These are phyloP conservation scores for Aspergillus leporis DNA, from an alignment of 495 filamentous ascomycete genomes.

Conservation along the genomic window DNA sequence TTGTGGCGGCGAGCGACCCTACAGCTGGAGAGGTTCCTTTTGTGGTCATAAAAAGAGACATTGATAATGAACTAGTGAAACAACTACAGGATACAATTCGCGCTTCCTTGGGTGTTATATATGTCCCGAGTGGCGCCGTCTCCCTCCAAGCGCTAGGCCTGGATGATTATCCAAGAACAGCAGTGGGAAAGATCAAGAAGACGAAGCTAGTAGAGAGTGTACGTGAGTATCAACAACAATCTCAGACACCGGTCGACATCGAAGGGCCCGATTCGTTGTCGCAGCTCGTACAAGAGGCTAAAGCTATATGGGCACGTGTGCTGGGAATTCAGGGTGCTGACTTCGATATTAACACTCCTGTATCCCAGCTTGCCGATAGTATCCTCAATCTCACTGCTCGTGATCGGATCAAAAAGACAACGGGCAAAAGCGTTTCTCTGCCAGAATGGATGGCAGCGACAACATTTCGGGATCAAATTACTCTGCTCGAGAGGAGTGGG, in stretches of 20 bases:
- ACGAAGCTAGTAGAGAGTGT: background rate
- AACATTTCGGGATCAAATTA: constrained; percentile 5
- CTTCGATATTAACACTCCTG: background rate
- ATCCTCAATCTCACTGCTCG: constrained; percentile 3
- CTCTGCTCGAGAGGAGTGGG: background rate
- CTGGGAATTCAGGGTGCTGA: background rate
- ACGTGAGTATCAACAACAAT: background rate
- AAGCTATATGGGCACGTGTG: background rate
- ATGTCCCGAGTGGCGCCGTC: constrained; percentile 36
- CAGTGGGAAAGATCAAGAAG: constrained; percentile 36
- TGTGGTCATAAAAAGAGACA: constrained; percentile 16
- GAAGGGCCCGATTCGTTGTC: background rate
- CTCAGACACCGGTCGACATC: background rate
- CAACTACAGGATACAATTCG: constrained; percentile 26
- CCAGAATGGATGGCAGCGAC: background rate
- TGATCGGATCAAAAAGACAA: constrained; percentile 2
- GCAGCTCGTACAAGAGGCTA: background rate
- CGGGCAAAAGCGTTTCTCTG: background rate
- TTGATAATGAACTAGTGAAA: constrained; percentile 8
- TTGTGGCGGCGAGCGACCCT: constrained; percentile 16
- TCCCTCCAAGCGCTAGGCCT: constrained; percentile 32
- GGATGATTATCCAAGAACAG: constrained; percentile 35
- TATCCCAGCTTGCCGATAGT: constrained; percentile 3
- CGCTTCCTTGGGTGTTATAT: constrained; percentile 32
- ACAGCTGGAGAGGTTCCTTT: constrained; percentile 29